Evolutionary conservation across 768 basidiomycete genomes (phyloP), one percentile per base, ranked within the genome.

Genomic region (Clitopilus passeckerianus): DNA sequence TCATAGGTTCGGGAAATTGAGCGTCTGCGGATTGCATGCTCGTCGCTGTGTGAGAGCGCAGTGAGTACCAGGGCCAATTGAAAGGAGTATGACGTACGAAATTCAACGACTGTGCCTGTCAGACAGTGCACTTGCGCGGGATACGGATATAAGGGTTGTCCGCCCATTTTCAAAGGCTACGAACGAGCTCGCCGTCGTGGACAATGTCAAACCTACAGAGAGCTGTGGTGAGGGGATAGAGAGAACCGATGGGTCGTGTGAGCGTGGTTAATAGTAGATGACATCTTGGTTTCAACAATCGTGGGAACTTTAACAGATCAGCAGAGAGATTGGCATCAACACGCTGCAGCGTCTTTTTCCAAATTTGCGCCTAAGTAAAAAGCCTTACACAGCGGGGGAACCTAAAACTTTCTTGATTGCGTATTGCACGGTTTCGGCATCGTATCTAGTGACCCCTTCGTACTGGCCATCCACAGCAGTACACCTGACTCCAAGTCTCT

Each of bases 401-500:
- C 35, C 53, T 58, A 69, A 59, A 23, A 73, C 72, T 18, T 62
- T 66, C 33, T 72, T 67, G 33, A 88, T 68, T 2, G 76, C 84
- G 14, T 67, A 59, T 60, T 76, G 68, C 9, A 87, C 81, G 34
- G 71, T 71, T 6, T 65, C 67, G 20, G 79, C 80, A 61, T 81
- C 76, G 62, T 85, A 88, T 59, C 61, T 71, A 44, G 69, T 66
- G 54, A 60, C 61, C 43, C 59, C 58, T 53, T 61, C 63, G 24
- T 53, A 58, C 5, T 30, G 14, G 60, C 62, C 75, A 57, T 73
- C 76, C 16, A 87, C 73, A 69, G 79, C 76, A 23, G 83, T 74
- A 55, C 87, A 86, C 63, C 76, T 75, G 22, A 91, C 84, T 5
- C 89, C 87, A 57, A 89, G 68, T 2, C 69, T 67, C 86, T 90